Conservation (phyloP, 2,329 filamentous ascomycete species). For the Paramyrothecium roridum region DNA sequence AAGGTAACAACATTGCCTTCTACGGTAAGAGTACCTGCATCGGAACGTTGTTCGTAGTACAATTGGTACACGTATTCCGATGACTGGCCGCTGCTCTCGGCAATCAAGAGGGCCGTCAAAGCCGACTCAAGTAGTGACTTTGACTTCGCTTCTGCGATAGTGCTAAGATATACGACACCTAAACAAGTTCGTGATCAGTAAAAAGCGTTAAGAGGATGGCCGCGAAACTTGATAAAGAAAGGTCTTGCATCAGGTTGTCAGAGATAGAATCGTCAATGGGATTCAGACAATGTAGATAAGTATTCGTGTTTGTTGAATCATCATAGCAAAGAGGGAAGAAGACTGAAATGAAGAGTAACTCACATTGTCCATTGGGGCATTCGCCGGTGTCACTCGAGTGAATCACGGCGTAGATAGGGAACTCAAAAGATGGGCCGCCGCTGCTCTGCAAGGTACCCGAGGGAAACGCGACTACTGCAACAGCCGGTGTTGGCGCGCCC, state of each 20-base stretch:
- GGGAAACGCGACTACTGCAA: slow-evolving; percentile 67
- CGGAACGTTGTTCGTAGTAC: slow-evolving; percentile 50
- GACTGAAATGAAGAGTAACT: slow-evolving; percentile 43
- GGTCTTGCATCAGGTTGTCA: slow-evolving; percentile 77
- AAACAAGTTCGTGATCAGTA: slow-evolving; percentile 23
- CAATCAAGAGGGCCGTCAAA: slow-evolving; percentile 33
- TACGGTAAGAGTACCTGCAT: slow-evolving; percentile 18
- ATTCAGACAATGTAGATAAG: slow-evolving; percentile 99
- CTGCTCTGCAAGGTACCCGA: slow-evolving; percentile 38
- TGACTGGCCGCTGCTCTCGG: slow-evolving; percentile 19
- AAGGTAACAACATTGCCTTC: slow-evolving; percentile 52
- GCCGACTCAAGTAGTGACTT: slow-evolving; percentile 34
- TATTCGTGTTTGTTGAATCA: slow-evolving; percentile 77
- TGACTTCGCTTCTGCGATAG: slow-evolving; percentile 28
- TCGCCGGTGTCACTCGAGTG: slow-evolving; percentile 93
- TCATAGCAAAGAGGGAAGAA: slow-evolving; percentile 58
- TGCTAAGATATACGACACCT: slow-evolving; percentile 35
- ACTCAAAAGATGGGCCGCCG: slow-evolving; percentile 28
- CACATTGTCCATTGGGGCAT: slow-evolving; percentile 85
- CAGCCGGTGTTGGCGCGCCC: slow-evolving; percentile 71
- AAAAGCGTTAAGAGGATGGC: slow-evolving; percentile 11
- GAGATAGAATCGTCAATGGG: slow-evolving; percentile 81
- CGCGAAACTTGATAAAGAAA: slow-evolving; percentile 9
- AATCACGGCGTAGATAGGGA: slow-evolving; percentile 58
- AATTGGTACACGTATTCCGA: slow-evolving; percentile 45